Percentiles rank a stretch among this genome's conserved stretches.
Conservation (phyloP, 768 basidiomycete genomes). For the Hortiboletus campestris region DNA sequence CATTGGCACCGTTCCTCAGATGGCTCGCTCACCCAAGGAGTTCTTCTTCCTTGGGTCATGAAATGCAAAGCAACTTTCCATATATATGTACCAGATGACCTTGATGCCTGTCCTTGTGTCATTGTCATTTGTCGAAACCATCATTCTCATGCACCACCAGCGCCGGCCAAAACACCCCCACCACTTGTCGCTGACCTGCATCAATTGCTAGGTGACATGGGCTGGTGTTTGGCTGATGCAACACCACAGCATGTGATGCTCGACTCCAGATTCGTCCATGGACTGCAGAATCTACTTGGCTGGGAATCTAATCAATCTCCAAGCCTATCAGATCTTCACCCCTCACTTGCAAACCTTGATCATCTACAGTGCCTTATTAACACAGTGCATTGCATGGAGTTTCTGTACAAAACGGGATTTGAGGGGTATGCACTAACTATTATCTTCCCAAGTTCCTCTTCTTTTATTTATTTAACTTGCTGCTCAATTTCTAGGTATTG, state of each 20-base stretch:
- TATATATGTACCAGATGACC: background rate
- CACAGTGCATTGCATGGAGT: background rate
- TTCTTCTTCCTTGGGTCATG: background rate
- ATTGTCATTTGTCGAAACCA: slow-evolving; percentile 9
- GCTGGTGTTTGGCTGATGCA: slow-evolving; percentile 1
- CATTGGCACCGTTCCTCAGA: background rate
- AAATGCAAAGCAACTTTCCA: background rate
- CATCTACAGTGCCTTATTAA: background rate
- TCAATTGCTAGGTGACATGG: background rate
- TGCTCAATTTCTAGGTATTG: background rate
- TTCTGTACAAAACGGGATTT: background rate
- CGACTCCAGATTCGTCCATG: slow-evolving; percentile 1
- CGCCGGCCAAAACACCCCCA: background rate
- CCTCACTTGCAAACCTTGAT: background rate
- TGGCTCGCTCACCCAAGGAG: background rate
- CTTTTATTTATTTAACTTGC: background rate
- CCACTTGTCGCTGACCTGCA: background rate
- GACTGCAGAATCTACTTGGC: background rate
- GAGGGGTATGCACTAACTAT: background rate
- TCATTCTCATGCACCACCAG: slow-evolving; percentile 4
- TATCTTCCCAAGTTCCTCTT: background rate
- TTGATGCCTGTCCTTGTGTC: background rate
- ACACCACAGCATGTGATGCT: background rate
- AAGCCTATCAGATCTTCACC: background rate
- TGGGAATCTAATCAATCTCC: background rate